Base-by-base conservation (phyloP, 805 yeast genomes). In the Grigorovia yakushimaensis region DNA sequence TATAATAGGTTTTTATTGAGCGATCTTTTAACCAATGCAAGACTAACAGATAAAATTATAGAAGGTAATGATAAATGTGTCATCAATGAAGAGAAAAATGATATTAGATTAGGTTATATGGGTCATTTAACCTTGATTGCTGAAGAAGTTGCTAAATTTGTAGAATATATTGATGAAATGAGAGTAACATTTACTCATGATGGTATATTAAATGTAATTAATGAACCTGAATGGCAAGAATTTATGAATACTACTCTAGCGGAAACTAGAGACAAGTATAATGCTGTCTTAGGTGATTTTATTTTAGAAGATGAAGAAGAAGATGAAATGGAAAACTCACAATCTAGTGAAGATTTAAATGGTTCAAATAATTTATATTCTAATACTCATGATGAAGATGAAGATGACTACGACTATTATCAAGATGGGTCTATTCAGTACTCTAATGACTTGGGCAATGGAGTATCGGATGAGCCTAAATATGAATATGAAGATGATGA, bases 91-190 rank as follows among this genome's bases (percentile, higher is more conserved):
- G 74, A 73, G 52, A 68, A 67, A 43, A 74, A 73, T 3, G 80
- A 79, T 17, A 76, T 87, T 15, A 72, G 96, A 48, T 77, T 91
- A 20, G 98, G 98, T 0, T 93, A 91, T 64, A 88, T 89, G 88
- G 98, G 98, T 22, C 98, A 91, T 64, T 67, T 91, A 51, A 88
- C 95, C 4, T 70, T 91, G 33, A 87, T 93, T 47, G 89, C 96
- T 43, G 98, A 93, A 62, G 98, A 91, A 64, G 94, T 91, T 41
- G 96, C 91, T 44, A 91, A 91, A 65, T 93, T 93, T 62, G 67
- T 71, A 2, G 68, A 72, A 9, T 71, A 78, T 24, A 70, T 73
- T 44, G 62, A 63, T n/a, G 67, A 64, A 47, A 60, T 63, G 62
- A 57, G 62, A 21, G 51, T 64, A 11, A 52, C 56, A 1, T 58